Evolutionary conservation across 2,329 filamentous ascomycete genomes (phyloP), one percentile per base, ranked within the genome.

Genomic region (Pestalotiopsis sp.): DNA sequence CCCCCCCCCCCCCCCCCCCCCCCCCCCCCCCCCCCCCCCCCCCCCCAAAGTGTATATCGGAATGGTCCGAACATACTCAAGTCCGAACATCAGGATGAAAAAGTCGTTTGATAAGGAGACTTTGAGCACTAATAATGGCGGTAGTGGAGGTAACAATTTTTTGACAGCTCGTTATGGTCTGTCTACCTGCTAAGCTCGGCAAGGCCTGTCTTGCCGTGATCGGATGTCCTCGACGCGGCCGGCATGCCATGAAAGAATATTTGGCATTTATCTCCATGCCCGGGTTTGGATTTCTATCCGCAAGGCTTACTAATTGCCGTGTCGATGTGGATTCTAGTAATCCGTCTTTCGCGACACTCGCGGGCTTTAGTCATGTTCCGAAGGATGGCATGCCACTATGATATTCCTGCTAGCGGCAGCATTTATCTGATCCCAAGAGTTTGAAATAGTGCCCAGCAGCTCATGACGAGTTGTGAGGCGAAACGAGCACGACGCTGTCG

Each of bases 401-500:
- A 9, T 52, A n/a, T 17, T n/a, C 45, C 17, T 9, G 17, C 17
- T 52, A n/a, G 45, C 45, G 45, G 45, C 45, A 52, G n/a, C 17
- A 20, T n/a, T 52, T 7, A 9, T 31, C 9, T 13, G 20, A 14
- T 27, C 17, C 23, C 13, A 23, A 27, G 23, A 9, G 27, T n/a
- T 62, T 13, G 27, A n/a, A 31, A 14, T 62, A 17, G 17, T 52
- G 17, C 27, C 14, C 57, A 36, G 3, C 20, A 59, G n/a, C 52
- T 68, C 66, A 70, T 62, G 68, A 66, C n/a, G 68, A 66, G 62
- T 66, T 70, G 45, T 70, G 68, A 31, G 69, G 69, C 41, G 69
- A 70, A 31, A 70, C 91, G 75, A 93, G 84, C 69, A 93, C 90
- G 66, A 93, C 91, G 69, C 91, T 92, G 75, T 93, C 91, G 72